A percentile compares a stretch with the other conserved stretches of the same genome.
These are phyloP conservation scores for Ophiobolus disseminans DNA, from an alignment of 2,329 filamentous ascomycete species.

Conservation along the genomic window DNA sequence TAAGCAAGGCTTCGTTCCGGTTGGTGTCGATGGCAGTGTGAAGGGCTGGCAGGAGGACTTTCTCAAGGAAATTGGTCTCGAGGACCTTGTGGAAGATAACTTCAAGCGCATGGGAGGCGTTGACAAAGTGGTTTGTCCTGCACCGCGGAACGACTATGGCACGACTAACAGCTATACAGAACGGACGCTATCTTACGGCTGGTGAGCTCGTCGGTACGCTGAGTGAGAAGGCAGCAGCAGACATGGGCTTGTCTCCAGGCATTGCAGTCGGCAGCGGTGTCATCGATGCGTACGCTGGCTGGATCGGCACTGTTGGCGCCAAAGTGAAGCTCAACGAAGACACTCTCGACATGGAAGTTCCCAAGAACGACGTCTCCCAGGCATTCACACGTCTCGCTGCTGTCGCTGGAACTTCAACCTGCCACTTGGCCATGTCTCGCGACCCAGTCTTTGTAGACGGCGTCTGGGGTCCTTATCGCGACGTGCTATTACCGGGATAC, in stretches of 20 bases:
- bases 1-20: constrained; percentile 95
- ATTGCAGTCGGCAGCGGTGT: constrained; percentile 95
- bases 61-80: constrained; percentile 82
- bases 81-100: constrained; percentile 81
- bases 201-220: constrained; percentile 88
- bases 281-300: constrained; percentile 97
- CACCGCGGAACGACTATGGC: constrained; percentile 24
- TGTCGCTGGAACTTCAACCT: constrained; percentile 95
- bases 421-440: constrained; percentile 93
- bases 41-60: constrained; percentile 99
- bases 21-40: constrained; percentile 95
- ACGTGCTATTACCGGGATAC: constrained; percentile 87
- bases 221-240: constrained; percentile 79
- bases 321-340: constrained; percentile 80
- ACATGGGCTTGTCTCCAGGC: constrained; percentile 83
- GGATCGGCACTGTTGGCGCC: constrained; percentile 98
- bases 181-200: constrained; percentile 87
- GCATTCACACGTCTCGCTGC: constrained; percentile 92
- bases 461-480: constrained; percentile 96
- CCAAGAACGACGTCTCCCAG: constrained; percentile 86
- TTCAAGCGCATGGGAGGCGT: constrained; percentile 95
- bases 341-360: constrained; percentile 69
- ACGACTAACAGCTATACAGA: constrained; percentile 65
- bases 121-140: constrained; percentile 81
- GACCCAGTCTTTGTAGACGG: constrained; percentile 92